Evolutionary conservation across 371 early-diverging fungal genomes (phyloP).

Genomic region (Funneliformis caledonium): DNA sequence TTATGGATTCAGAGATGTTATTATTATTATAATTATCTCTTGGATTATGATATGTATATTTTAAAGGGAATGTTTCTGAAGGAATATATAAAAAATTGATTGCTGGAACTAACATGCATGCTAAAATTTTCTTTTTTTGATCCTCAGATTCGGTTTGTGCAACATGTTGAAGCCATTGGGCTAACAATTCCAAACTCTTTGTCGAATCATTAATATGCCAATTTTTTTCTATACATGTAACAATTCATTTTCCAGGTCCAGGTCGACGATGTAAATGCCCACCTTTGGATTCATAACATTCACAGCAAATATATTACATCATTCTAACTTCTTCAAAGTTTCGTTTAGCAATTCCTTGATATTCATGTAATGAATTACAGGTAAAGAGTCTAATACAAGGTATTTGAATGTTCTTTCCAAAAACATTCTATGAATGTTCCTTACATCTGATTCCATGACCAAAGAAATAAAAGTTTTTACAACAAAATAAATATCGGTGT

Average conservation of each 20-base stretch:
- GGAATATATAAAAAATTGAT: background rate
- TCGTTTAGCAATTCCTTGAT: too few species aligned
- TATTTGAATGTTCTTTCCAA: background rate
- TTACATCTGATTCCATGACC: background rate
- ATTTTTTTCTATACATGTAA: background rate
- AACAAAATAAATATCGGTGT: background rate
- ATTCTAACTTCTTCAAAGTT: too few species aligned
- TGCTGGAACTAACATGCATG: background rate
- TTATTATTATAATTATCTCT: background rate
- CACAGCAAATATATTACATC: too few species aligned
- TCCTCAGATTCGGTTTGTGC: background rate
- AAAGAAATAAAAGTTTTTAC: background rate
- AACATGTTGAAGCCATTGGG: background rate
- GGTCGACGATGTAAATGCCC: background rate
- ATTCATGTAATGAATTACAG: too few species aligned
- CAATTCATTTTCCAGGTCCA: background rate
- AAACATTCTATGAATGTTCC: too few species aligned
- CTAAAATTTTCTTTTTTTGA: background rate
- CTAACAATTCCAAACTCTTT: background rate
- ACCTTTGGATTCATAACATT: background rate
- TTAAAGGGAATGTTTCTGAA: background rate
- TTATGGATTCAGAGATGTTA: background rate
- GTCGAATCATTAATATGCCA: background rate
- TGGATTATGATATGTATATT: background rate
- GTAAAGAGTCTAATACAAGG: too few species aligned